These are phyloP conservation scores for Penicillium verrucosum DNA, from an alignment of 2,329 filamentous ascomycete species.

Conservation along the genomic window DNA sequence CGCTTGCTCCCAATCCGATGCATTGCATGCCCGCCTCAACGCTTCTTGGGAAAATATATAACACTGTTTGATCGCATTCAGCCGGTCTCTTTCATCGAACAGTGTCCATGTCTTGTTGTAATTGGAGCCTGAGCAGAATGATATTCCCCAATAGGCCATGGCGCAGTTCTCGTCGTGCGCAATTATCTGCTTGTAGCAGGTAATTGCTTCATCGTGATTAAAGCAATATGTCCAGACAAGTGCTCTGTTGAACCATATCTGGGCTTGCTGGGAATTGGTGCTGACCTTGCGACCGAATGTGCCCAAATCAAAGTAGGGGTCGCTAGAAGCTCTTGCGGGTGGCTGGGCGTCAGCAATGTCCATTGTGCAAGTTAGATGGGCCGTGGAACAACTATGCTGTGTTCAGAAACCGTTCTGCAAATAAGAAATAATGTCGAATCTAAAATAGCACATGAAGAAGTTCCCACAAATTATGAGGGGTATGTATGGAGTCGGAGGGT, in stretches of 20 bases:
- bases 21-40: conserved; percentile 3
- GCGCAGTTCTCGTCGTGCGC: conserved; percentile 29
- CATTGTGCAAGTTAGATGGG: conserved; percentile 2
- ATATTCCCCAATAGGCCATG: conserved; percentile 31
- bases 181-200: conserved; percentile 31
- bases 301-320: conserved; percentile 31
- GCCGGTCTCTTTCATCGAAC: conserved; percentile 14
- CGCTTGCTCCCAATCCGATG: conserved; percentile 24
- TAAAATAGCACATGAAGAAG: conserved; percentile 1
- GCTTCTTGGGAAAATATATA: conserved; percentile 15
- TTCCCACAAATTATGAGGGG: not conserved
- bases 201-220: conserved; percentile 36
- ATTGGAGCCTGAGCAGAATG: conserved; percentile 21
- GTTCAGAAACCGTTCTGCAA: not conserved
- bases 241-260: conserved; percentile 34
- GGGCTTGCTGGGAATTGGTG: conserved; percentile 27
- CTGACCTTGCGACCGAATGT: conserved; percentile 33
- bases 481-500: conserved; percentile 13
- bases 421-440: not conserved
- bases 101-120: conserved; percentile 24
- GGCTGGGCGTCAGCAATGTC: not conserved
- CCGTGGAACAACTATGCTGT: not conserved
- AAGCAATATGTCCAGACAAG: conserved; percentile 36
- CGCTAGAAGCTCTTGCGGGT: conserved; percentile 13
- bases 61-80: conserved; percentile 17